Evolutionary conservation across 805 yeast species (phyloP).

Genomic region (Komagataella kurtzmanii): DNA sequence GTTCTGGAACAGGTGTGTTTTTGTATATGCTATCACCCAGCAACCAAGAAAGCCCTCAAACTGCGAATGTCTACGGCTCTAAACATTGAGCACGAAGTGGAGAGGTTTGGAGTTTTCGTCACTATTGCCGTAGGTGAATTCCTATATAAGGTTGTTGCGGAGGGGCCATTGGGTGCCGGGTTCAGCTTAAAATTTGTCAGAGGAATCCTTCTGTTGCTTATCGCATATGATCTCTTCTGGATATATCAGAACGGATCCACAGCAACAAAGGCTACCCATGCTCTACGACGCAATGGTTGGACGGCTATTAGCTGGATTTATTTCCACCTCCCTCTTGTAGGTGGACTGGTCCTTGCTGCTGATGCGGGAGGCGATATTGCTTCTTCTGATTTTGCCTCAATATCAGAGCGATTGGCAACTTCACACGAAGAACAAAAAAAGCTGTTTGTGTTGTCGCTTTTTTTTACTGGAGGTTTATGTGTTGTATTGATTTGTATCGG

Average conservation of each 20-base stretch:
- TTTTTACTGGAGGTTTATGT: slow-evolving; percentile 39
- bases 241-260: slow-evolving; percentile 45
- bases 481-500: slow-evolving; percentile 26
- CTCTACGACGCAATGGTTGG: slow-evolving; percentile 31
- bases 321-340: slow-evolving; percentile 37
- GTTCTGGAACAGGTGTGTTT: slow-evolving; percentile 26
- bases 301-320: slow-evolving; percentile 34
- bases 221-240: slow-evolving; percentile 36
- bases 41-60: slow-evolving; percentile 25
- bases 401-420: neutral
- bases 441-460: slow-evolving; percentile 29
- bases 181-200: slow-evolving; percentile 28
- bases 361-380: slow-evolving; percentile 43
- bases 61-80: slow-evolving; percentile 41
- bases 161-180: slow-evolving; percentile 29
- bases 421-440: slow-evolving; percentile 13
- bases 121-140: slow-evolving; percentile 58
- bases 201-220: slow-evolving; percentile 31
- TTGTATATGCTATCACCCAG: slow-evolving; percentile 30
- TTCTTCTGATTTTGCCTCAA: slow-evolving; percentile 12
- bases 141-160: slow-evolving; percentile 36
- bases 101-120: slow-evolving; percentile 41
- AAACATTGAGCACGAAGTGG: slow-evolving; percentile 57
- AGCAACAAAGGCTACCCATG: slow-evolving; percentile 32
- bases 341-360: slow-evolving; percentile 38